Conservation (phyloP, 129 eudicot species). For the Centaurea solstitialis region DNA sequence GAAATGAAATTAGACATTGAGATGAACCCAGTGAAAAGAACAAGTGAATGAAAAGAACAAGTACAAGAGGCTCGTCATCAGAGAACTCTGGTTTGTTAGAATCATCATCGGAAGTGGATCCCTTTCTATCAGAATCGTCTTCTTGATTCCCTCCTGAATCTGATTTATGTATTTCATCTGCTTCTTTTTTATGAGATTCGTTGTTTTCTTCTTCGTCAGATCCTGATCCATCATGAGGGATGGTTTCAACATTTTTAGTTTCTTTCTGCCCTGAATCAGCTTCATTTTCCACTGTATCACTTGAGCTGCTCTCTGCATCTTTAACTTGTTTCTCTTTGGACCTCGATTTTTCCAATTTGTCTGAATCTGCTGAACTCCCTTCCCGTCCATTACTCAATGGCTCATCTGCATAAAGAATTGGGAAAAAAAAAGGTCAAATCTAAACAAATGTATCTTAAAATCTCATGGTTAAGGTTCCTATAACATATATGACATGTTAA, state of each 20-base stretch:
- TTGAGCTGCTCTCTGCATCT: conserved; percentile 54
- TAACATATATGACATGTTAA: not conserved
- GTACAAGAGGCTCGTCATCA: conserved; percentile 82
- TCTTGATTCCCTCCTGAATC: conserved; percentile 34
- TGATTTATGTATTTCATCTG: conserved; percentile 22
- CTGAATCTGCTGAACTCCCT: conserved; percentile 25
- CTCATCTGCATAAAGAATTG: conserved; percentile 21
- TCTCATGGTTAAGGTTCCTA: not conserved
- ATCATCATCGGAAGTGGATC: conserved; percentile 24
- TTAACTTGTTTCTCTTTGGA: conserved; percentile 33
- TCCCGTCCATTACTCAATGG: not conserved
- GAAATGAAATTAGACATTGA: not conserved
- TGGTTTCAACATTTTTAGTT: conserved; percentile 26
- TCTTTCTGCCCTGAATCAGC: conserved; percentile 31
- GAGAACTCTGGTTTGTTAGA: conserved; percentile 36
- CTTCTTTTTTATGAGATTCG: conserved; percentile 30
- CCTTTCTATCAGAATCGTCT: conserved; percentile 28
- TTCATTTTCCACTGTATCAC: conserved; percentile 42
- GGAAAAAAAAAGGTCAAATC: conserved; percentile 9
- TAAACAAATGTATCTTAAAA: not conserved
- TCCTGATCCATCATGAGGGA: conserved; percentile 22
- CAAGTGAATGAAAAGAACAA: not conserved
- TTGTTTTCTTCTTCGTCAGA: conserved; percentile 32
- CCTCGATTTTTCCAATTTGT: conserved; percentile 27
- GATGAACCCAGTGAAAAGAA: too few species aligned